These are phyloP conservation scores for Begonia peltatifolia DNA, from an alignment of 306 rosid species.

Conservation along the genomic window DNA sequence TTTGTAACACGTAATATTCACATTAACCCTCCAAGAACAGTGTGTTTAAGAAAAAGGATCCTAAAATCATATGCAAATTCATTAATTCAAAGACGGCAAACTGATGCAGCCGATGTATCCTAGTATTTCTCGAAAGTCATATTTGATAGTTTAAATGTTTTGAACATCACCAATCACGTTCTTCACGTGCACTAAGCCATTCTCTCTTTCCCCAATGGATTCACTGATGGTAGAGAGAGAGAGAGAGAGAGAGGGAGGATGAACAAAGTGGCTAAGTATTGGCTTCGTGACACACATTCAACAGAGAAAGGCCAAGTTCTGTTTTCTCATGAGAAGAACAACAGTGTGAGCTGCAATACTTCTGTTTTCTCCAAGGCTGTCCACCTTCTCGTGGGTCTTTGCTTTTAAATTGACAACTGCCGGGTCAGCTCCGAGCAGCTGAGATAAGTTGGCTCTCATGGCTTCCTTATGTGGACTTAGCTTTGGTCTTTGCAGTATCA, in stretches of 20 bases:
- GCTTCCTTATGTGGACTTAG: constrained; percentile 90
- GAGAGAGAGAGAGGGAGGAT: not conserved
- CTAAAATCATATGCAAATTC: too few relatives aligned
- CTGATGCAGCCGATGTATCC: too few relatives aligned
- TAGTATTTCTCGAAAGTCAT: too few relatives aligned
- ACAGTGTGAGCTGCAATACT: constrained; percentile 97
- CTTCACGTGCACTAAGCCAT: too few relatives aligned
- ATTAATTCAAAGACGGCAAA: too few relatives aligned
- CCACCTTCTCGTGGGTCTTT: constrained; percentile 95
- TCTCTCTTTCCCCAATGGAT: too few relatives aligned
- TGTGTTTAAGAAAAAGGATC: too few relatives aligned
- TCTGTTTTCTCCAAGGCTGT: constrained; percentile 92
- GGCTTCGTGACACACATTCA: not conserved
- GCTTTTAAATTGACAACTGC: constrained; percentile 85
- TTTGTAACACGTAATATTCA: too few relatives aligned
- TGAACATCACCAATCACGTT: too few relatives aligned
- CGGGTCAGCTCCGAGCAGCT: constrained; percentile 79
- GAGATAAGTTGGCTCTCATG: constrained; percentile 71
- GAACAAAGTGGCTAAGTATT: too few relatives aligned
- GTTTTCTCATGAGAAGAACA: constrained; percentile 84
- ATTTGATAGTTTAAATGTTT: too few relatives aligned
- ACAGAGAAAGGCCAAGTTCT: constrained; percentile 5
- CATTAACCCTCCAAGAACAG: too few relatives aligned
- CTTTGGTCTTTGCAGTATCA: constrained; percentile 92
- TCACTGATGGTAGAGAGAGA: not conserved